phyloP scores from a whole-genome alignment of 768 basidiomycete genomes.

The Tubosaeta sp. region DNA sequence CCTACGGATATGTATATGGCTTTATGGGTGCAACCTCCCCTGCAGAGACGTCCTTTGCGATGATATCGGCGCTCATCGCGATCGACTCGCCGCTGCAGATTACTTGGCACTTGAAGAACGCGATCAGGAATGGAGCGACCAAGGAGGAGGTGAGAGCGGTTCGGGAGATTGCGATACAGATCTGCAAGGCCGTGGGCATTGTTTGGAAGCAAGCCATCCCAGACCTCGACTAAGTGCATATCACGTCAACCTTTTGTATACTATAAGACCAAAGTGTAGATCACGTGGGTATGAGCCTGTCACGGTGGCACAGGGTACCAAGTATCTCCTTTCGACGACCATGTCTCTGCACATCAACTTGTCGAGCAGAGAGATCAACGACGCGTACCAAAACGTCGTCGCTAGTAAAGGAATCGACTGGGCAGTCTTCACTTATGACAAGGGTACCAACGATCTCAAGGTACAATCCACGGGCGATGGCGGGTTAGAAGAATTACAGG shows the following conservation, averaged over 20 bases:
- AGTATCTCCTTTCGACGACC: not conserved
- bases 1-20: slow-evolving; percentile 54
- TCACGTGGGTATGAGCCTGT: slow-evolving; percentile 14
- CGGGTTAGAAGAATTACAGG: slow-evolving; percentile 87
- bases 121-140: slow-evolving; percentile 51
- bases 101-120: slow-evolving; percentile 60
- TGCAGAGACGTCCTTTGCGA: slow-evolving; percentile 54
- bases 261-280: not conserved
- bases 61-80: slow-evolving; percentile 60
- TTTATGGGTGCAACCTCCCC: slow-evolving; percentile 43
- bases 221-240: slow-evolving; percentile 21
- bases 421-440: slow-evolving; percentile 78
- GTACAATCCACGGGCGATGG: slow-evolving; percentile 81
- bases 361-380: slow-evolving; percentile 63
- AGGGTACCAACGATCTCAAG: slow-evolving; percentile 79
- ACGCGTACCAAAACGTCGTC: slow-evolving; percentile 74
- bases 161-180: slow-evolving; percentile 50
- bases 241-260: no score
- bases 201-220: slow-evolving; percentile 53
- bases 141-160: slow-evolving; percentile 50
- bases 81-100: slow-evolving; percentile 61
- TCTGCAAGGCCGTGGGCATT: slow-evolving; percentile 45
- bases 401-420: slow-evolving; percentile 67
- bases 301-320: not conserved
- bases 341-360: slow-evolving; percentile 84